Evolutionary conservation across 2,329 filamentous ascomycete genomes (phyloP).

Genomic region (Aspergillus ibericus): DNA sequence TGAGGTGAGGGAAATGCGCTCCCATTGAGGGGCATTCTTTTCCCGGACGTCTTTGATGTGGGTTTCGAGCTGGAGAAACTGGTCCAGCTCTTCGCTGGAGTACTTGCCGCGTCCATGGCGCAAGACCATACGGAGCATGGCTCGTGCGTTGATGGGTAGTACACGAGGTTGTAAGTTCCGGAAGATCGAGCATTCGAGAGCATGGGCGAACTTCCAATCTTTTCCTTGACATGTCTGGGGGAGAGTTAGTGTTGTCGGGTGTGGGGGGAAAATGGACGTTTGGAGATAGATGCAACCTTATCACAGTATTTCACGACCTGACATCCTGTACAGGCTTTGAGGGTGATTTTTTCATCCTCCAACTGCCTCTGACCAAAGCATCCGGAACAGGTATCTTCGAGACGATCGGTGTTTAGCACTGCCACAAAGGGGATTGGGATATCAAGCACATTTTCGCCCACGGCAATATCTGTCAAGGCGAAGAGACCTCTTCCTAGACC

Average conservation of each 20-base stretch:
- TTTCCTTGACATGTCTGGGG: conserved; percentile 58
- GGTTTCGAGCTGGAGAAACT: conserved; percentile 47
- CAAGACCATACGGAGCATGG: conserved; percentile 55
- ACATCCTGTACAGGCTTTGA: conserved; percentile 61
- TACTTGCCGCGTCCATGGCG: conserved; percentile 41
- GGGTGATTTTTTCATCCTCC: conserved; percentile 19
- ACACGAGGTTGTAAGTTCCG: conserved; percentile 46
- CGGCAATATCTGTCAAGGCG: conserved; percentile 48
- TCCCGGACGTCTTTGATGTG: conserved; percentile 52
- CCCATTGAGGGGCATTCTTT: conserved; percentile 42
- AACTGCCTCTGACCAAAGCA: conserved; percentile 51
- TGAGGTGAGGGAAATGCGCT: conserved; percentile 54
- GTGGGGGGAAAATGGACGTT: background rate
- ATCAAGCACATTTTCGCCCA: conserved; percentile 51
- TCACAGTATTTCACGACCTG: conserved; percentile 60
- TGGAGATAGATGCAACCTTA: conserved; percentile 46
- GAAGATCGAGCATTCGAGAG: conserved; percentile 59
- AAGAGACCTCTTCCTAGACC: conserved; percentile 57
- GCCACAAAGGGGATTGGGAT: conserved; percentile 55
- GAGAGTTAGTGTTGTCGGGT: conserved; percentile 1
- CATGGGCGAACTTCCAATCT: conserved; percentile 61
- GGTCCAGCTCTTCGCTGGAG: conserved; percentile 39
- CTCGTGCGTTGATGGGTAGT: conserved; percentile 58
- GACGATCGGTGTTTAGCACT: conserved; percentile 53
- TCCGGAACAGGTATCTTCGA: conserved; percentile 58